Percentiles rank a stretch among this genome's conserved stretches.
Conservation (phyloP, 495 filamentous ascomycete species). For the Penicillium robsamsonii region DNA sequence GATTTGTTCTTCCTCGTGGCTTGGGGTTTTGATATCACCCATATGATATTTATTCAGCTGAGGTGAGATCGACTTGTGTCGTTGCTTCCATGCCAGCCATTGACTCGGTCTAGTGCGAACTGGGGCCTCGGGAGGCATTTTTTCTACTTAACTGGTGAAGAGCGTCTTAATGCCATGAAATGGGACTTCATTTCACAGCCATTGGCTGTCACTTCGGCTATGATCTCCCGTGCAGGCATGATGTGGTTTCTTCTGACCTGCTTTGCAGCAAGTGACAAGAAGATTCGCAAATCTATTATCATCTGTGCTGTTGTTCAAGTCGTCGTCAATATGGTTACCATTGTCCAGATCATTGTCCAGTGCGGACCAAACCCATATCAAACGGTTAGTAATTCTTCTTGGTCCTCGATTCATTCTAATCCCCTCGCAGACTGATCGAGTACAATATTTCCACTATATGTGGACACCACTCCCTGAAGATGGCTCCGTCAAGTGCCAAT, state of each 20-base stretch:
- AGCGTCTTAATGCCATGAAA: slow-evolving; percentile 29
- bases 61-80: slow-evolving; percentile 21
- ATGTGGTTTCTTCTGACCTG: slow-evolving; percentile 41
- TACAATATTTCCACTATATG: slow-evolving; percentile 42
- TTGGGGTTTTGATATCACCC: slow-evolving; percentile 32
- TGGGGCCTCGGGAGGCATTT: slow-evolving; percentile 38
- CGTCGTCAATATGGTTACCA: slow-evolving; percentile 33
- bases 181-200: slow-evolving; percentile 38
- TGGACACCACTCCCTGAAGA: slow-evolving; percentile 37
- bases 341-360: slow-evolving; percentile 38
- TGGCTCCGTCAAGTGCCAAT: slow-evolving; percentile 36
- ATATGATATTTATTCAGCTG: slow-evolving; percentile 33
- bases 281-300: slow-evolving; percentile 29
- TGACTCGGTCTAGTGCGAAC: slow-evolving; percentile 21
- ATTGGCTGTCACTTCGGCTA: slow-evolving; percentile 46
- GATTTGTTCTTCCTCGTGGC: slow-evolving; percentile 34
- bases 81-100: background rate
- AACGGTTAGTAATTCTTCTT: slow-evolving; percentile 11
- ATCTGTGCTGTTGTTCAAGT: slow-evolving; percentile 35
- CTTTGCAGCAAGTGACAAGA: slow-evolving; percentile 32
- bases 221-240: slow-evolving; percentile 41
- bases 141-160: slow-evolving; percentile 22
- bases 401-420: slow-evolving; percentile 5
- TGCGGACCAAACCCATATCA: slow-evolving; percentile 39
- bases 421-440: slow-evolving; percentile 24